Evolutionary conservation across 306 rosid genomes (phyloP).

Genomic region (Ziziphus jujuba): DNA sequence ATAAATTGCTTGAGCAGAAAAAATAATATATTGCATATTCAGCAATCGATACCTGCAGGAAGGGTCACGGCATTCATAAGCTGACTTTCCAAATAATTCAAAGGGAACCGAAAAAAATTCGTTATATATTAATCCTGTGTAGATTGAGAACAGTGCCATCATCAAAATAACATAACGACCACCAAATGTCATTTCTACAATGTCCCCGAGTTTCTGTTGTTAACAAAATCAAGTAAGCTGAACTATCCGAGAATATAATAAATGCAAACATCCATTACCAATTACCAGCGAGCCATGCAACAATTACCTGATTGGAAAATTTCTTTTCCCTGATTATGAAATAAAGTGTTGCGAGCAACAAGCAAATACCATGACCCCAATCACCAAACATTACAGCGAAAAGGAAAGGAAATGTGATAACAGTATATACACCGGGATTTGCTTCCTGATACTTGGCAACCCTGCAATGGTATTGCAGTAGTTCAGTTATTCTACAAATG

Average conservation of each 20-base stretch:
- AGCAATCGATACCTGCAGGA: constrained; percentile 60
- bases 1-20: constrained; percentile 12
- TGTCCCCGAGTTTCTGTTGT: constrained; percentile 83
- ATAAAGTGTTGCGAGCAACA: constrained; percentile 68
- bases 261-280: constrained; percentile 15
- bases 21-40: constrained; percentile 12
- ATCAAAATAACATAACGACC: constrained; percentile 69
- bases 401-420: constrained; percentile 80
- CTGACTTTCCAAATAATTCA: constrained; percentile 70
- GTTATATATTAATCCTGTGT: constrained; percentile 79
- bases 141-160: constrained; percentile 87
- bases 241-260: constrained; percentile 13
- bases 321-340: constrained; percentile 62
- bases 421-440: constrained; percentile 75
- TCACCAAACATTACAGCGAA: constrained; percentile 90
- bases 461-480: constrained; percentile 32
- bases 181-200: constrained; percentile 78
- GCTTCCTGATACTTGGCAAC: constrained; percentile 78
- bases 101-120: constrained; percentile 83
- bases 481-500: background rate
- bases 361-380: constrained; percentile 88
- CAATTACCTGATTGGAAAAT: constrained; percentile 60
- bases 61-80: constrained; percentile 64
- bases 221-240: constrained; percentile 40
- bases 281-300: constrained; percentile 18